Evolutionary conservation across 2,329 filamentous ascomycete genomes (phyloP).

Genomic region (Coniochaeta sp.): DNA sequence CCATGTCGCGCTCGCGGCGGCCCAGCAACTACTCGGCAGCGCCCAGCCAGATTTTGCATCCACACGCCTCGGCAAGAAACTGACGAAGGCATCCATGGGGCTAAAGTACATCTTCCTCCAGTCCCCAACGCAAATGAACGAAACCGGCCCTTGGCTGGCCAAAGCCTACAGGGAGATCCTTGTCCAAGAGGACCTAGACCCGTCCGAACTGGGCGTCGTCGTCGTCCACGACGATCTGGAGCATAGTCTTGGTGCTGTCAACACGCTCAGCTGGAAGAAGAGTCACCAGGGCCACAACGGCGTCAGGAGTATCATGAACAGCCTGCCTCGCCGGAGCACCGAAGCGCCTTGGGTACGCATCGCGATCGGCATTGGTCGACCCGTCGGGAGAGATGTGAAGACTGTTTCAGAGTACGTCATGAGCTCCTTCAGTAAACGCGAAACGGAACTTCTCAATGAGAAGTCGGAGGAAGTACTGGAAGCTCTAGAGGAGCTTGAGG

Average conservation of each 20-base stretch:
- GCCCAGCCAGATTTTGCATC: conserved; percentile 41
- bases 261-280: conserved; percentile 44
- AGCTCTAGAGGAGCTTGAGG: conserved; percentile 38
- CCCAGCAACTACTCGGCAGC: conserved; percentile 41
- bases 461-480: conserved; percentile 43
- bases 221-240: conserved; percentile 89
- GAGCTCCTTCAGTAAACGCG: conserved; percentile 48
- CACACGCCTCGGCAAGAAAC: conserved; percentile 38
- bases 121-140: conserved; percentile 75
- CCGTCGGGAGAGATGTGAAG: conserved; percentile 55
- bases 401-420: conserved; percentile 75
- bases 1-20: conserved; percentile 63
- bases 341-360: conserved; percentile 48
- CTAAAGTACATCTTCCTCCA: conserved; percentile 63
- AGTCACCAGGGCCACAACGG: conserved; percentile 70
- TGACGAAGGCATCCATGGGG: conserved; percentile 39
- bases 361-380: conserved; percentile 79
- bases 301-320: conserved; percentile 56
- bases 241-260: conserved; percentile 57
- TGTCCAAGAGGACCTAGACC: conserved; percentile 20
- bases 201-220: conserved; percentile 47
- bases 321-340: conserved; percentile 34
- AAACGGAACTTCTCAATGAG: conserved; percentile 43
- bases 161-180: conserved; percentile 54
- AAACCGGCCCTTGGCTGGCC: conserved; percentile 64